Conservation (phyloP, 768 basidiomycete species). For the Macrolepiota dolichaula region DNA sequence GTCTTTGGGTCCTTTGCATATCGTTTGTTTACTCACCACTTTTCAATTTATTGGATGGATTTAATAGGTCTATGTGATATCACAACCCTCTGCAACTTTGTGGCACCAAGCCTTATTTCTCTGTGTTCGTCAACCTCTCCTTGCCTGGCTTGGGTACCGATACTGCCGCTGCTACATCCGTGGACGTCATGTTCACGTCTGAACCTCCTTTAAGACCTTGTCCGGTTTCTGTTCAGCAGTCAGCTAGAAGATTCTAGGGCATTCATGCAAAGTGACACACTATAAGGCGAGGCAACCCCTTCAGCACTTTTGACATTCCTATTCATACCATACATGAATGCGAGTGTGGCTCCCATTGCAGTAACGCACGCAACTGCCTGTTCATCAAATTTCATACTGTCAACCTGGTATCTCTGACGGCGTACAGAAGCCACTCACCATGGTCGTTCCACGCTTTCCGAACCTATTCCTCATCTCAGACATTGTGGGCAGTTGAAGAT, state of each 20-base stretch:
- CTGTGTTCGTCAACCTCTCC: conserved; percentile 4
- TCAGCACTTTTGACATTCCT: conserved; percentile 30
- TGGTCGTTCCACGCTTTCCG: conserved; percentile 13
- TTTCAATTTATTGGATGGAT: neutral
- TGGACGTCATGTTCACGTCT: conserved; percentile 34
- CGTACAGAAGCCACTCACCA: conserved; percentile 5
- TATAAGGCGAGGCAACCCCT: conserved; percentile 29
- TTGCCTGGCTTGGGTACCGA: conserved; percentile 31
- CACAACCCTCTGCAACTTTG: neutral
- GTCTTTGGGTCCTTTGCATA: neutral
- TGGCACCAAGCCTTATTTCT: neutral
- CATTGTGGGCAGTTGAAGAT: neutral
- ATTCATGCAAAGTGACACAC: conserved; percentile 18
- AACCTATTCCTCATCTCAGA: neutral
- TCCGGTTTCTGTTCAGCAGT: conserved; percentile 15
- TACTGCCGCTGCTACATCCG: conserved; percentile 35
- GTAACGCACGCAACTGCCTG: conserved; percentile 29
- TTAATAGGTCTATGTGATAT: neutral
- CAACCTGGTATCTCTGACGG: neutral
- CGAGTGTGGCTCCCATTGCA: conserved; percentile 24
- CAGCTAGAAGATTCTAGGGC: neutral
- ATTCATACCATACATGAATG: conserved; percentile 29
- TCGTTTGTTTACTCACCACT: neutral
- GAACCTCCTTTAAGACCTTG: conserved; percentile 21
- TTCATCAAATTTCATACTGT: neutral